Conservation (phyloP, 306 rosid genomes). For the Aeschynomene evenia region DNA sequence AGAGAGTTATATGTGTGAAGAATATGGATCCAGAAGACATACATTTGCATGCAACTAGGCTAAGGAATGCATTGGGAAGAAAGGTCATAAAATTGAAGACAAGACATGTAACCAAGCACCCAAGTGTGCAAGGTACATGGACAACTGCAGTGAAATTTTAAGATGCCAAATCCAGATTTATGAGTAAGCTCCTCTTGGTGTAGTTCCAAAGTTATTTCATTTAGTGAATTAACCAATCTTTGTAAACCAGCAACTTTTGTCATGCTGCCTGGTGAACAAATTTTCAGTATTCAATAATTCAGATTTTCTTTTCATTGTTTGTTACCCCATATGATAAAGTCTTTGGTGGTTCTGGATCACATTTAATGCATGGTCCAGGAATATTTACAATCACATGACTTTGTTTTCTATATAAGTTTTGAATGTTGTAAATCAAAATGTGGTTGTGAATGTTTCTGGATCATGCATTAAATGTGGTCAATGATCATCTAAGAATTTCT, state of each 20-base stretch:
- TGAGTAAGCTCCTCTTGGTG: conserved; percentile 22
- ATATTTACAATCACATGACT: too few species aligned
- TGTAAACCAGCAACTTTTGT: not conserved
- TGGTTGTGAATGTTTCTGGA: too few species aligned
- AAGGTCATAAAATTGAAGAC: conserved; percentile 90
- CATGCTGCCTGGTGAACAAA: conserved; percentile 5
- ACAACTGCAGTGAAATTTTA: conserved; percentile 65
- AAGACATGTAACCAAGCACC: conserved; percentile 76
- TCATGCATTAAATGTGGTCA: too few species aligned
- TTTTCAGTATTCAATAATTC: not conserved
- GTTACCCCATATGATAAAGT: not conserved
- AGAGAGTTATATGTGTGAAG: conserved; percentile 79
- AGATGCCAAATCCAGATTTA: conserved; percentile 17
- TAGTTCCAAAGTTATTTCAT: not conserved
- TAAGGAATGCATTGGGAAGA: conserved; percentile 86
- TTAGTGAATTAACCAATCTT: not conserved
- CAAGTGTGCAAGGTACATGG: conserved; percentile 97
- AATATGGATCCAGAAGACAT: conserved; percentile 83
- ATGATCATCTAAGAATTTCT: too few species aligned
- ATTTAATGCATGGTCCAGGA: too few species aligned
- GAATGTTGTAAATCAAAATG: too few species aligned
- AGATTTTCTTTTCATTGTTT: not conserved
- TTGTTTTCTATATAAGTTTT: too few species aligned
- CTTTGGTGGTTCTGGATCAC: too few species aligned
- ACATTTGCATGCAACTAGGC: conserved; percentile 59